Evolutionary conservation across 345 rosid species (phyloP).

Genomic region (Barbarea vulgaris): DNA sequence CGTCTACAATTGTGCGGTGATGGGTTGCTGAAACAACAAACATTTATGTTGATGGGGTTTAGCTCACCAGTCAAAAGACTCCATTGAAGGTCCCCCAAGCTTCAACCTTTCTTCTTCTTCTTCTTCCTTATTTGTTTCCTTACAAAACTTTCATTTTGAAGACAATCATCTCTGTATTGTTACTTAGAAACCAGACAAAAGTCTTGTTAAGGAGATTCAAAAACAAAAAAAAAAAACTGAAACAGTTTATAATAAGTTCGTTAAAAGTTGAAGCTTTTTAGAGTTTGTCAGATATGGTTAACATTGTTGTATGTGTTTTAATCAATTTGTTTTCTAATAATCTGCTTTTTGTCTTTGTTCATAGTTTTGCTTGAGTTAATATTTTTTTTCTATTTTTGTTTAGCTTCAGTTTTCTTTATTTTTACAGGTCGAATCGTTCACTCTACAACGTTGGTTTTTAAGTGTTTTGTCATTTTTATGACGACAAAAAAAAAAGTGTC

Average conservation of each 20-base stretch:
- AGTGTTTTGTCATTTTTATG: constrained; percentile 34
- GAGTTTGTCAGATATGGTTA: constrained; percentile 35
- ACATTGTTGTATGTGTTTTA: constrained; percentile 39
- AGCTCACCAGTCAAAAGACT: constrained; percentile 29
- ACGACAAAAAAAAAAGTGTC: constrained; percentile 17
- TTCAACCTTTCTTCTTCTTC: constrained; percentile 26
- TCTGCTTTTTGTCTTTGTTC: constrained; percentile 28
- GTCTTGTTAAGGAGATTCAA: constrained; percentile 3
- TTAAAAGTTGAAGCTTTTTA: constrained; percentile 33
- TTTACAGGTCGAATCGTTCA: constrained; percentile 27
- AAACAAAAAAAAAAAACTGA: neutral
- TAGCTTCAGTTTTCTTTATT: neutral
- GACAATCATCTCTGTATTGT: constrained; percentile 39
- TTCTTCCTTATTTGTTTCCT: constrained; percentile 30
- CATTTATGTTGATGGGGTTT: constrained; percentile 25
- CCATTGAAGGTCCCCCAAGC: constrained; percentile 33
- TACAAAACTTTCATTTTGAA: constrained; percentile 33
- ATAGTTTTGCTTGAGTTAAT: constrained; percentile 1
- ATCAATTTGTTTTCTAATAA: constrained; percentile 27
- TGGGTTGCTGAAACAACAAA: constrained; percentile 72
- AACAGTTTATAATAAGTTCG: constrained; percentile 41
- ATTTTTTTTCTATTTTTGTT: neutral
- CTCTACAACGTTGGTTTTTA: constrained; percentile 21
- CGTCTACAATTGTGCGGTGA: constrained; percentile 95
- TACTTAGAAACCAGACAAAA: constrained; percentile 37